Conservation (phyloP, 208 protist species). For the Leishmania tropica region DNA sequence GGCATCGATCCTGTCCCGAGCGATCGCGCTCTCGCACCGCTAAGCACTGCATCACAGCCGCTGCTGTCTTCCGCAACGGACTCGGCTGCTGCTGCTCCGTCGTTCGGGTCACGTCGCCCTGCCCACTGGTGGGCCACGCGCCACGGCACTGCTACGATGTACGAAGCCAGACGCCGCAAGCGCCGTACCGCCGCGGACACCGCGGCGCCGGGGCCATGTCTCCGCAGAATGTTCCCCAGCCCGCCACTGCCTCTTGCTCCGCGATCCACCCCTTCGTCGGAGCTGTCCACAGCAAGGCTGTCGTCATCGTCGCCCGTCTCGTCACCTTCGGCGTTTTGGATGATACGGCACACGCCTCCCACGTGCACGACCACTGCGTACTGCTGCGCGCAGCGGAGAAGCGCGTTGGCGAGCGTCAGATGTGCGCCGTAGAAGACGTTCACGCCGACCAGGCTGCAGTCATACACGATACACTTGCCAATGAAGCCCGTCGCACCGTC, state of each 20-base stretch:
- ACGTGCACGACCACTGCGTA: conserved; percentile 55
- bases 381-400: conserved; percentile 27
- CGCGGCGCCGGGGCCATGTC: neutral
- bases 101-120: neutral
- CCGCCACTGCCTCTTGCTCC: neutral
- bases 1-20: neutral
- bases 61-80: neutral
- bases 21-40: neutral
- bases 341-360: conserved; percentile 39
- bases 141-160: neutral
- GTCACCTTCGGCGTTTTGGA: neutral
- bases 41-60: neutral
- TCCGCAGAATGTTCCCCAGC: neutral
- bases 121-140: conserved; percentile 2
- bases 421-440: conserved; percentile 52
- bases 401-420: conserved; percentile 46
- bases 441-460: conserved; percentile 53
- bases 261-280: neutral
- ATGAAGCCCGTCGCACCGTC: conserved; percentile 46
- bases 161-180: neutral
- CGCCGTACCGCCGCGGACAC: neutral
- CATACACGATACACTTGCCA: conserved; percentile 39
- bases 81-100: neutral
- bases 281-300: neutral
- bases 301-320: neutral